A percentile compares a stretch with the other conserved stretches of the same genome.
phyloP scores from a whole-genome alignment of 257 asterid species.

The Petrea volubilis region DNA sequence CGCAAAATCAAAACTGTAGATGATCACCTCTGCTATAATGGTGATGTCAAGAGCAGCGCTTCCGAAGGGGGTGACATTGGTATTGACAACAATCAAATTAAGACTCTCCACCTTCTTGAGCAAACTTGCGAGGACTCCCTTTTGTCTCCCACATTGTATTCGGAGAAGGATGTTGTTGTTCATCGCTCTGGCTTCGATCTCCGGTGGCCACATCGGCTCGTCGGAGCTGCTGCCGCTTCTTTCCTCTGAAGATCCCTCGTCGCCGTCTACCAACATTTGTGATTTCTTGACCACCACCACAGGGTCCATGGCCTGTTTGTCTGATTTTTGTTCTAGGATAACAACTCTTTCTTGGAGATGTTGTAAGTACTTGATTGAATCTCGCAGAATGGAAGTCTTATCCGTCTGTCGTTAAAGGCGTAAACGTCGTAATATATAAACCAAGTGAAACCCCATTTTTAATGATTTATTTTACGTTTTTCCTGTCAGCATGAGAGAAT shows the following conservation, averaged over 20 bases:
- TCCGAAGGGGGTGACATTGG: slow-evolving; percentile 40
- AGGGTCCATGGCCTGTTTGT: slow-evolving; percentile 14
- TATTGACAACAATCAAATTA: slow-evolving; percentile 35
- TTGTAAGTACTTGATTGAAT: slow-evolving; percentile 35
- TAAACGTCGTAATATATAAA: too few species aligned
- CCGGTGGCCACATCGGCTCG: slow-evolving; percentile 11
- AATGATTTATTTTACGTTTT: too few species aligned
- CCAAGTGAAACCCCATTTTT: too few species aligned
- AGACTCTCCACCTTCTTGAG: slow-evolving; percentile 42
- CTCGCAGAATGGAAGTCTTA: slow-evolving; percentile 42
- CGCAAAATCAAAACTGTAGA: background rate
- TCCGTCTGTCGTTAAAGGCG: slow-evolving; percentile 27
- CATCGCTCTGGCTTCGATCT: slow-evolving; percentile 34
- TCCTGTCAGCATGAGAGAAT: too few species aligned
- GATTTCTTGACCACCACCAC: slow-evolving; percentile 30
- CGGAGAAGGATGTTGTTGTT: slow-evolving; percentile 34
- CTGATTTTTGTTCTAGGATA: slow-evolving; percentile 30
- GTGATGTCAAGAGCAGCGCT: slow-evolving; percentile 35
- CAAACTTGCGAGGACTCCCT: slow-evolving; percentile 36
- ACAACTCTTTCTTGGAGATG: slow-evolving; percentile 39
- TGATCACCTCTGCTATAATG: slow-evolving; percentile 41
- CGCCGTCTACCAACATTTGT: slow-evolving; percentile 16
- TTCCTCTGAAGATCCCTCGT: slow-evolving; percentile 32
- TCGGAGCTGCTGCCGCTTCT: slow-evolving; percentile 10
- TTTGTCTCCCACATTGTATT: slow-evolving; percentile 40